Evolutionary conservation across 208 protist genomes (phyloP).

Genomic region (Crithidia acanthocephali): DNA sequence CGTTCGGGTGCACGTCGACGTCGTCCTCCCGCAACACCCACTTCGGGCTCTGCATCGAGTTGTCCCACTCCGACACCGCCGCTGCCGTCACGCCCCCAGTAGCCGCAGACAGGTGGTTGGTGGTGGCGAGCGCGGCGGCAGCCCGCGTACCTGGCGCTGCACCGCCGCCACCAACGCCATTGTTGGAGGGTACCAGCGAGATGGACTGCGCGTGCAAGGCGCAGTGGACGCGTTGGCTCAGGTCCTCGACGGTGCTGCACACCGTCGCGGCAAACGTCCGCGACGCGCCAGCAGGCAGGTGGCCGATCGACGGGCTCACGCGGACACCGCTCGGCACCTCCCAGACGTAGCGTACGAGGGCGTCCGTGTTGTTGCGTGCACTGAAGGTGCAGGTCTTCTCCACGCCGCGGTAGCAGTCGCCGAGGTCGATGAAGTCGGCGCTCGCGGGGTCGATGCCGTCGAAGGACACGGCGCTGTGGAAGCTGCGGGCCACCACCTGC

Average conservation of each 20-base stretch:
- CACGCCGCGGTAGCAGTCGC: constrained; percentile 82
- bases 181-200: constrained; percentile 1
- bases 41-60: constrained; percentile 57
- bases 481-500: constrained; percentile 81
- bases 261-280: constrained; percentile 57
- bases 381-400: constrained; percentile 72
- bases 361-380: constrained; percentile 83
- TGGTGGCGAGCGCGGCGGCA: not conserved
- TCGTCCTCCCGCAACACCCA: constrained; percentile 62
- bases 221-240: constrained; percentile 28
- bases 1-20: constrained; percentile 10
- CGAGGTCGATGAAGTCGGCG: constrained; percentile 83
- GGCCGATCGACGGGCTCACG: constrained; percentile 57
- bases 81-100: not conserved
- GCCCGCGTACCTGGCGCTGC: not conserved
- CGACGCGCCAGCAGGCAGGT: constrained; percentile 56
- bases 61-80: constrained; percentile 62
- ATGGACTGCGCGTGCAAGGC: constrained; percentile 37
- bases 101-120: not conserved
- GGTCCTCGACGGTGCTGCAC: constrained; percentile 25
- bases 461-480: constrained; percentile 87
- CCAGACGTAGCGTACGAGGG: constrained; percentile 87
- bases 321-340: constrained; percentile 29
- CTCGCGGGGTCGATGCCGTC: constrained; percentile 85
- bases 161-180: not conserved